A percentile compares a stretch with the other conserved stretches of the same genome.
Conservation (phyloP, 1,139 yeast genomes). For the Kodamaea anthophila region DNA sequence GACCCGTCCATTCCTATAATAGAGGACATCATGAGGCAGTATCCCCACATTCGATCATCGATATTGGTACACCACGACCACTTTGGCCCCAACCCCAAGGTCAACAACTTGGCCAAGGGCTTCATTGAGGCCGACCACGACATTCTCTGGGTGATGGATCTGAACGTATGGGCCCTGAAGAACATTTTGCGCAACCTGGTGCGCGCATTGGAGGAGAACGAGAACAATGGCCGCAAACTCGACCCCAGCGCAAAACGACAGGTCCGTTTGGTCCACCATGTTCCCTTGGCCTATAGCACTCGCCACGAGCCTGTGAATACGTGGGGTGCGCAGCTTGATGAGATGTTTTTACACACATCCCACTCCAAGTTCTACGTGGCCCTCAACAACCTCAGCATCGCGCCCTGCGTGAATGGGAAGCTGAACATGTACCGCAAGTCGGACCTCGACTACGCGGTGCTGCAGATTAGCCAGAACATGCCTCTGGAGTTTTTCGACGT, state of each 20-base stretch:
- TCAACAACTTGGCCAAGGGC: slow-evolving; percentile 79
- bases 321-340: slow-evolving; percentile 73
- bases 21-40: slow-evolving; percentile 40
- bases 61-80: slow-evolving; percentile 49
- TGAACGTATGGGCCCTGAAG: slow-evolving; percentile 75
- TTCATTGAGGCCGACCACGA: slow-evolving; percentile 63
- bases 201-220: slow-evolving; percentile 39
- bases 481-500: slow-evolving; percentile 28
- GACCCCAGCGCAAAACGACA: slow-evolving; percentile 20
- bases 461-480: slow-evolving; percentile 6
- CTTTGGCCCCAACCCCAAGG: slow-evolving; percentile 86
- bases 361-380: slow-evolving; percentile 82
- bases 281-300: slow-evolving; percentile 47
- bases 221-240: slow-evolving; percentile 39
- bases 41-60: slow-evolving; percentile 55
- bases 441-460: slow-evolving; percentile 62
- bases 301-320: slow-evolving; percentile 1
- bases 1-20: slow-evolving; percentile 68
- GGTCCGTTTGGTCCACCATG: slow-evolving; percentile 75
- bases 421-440: slow-evolving; percentile 72
- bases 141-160: slow-evolving; percentile 81
- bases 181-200: slow-evolving; percentile 66
- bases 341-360: slow-evolving; percentile 76
- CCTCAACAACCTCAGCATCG: slow-evolving; percentile 67
- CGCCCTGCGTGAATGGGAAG: slow-evolving; percentile 93